phyloP scores from a whole-genome alignment of 441 rosid species.

The Corymbia calophylla region DNA sequence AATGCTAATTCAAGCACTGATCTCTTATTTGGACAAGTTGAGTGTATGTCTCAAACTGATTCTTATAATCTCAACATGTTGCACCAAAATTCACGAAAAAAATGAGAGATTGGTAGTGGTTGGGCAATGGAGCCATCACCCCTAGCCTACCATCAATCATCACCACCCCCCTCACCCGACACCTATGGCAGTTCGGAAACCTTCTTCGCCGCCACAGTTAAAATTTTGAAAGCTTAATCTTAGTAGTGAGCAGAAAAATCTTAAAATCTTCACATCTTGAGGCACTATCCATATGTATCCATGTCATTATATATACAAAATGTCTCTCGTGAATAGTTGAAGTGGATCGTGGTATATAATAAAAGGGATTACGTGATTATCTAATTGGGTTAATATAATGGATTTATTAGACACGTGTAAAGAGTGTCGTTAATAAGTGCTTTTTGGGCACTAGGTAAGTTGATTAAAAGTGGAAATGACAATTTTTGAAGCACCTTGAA shows the following conservation, averaged over 20 bases:
- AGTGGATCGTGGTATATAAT: neutral
- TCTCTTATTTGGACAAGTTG: too few relatives aligned
- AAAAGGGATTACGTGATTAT: fast-evolving
- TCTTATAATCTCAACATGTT: neutral
- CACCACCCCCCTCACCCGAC: neutral
- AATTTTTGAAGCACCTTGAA: too few relatives aligned
- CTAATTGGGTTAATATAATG: neutral
- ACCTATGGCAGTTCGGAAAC: fast-evolving
- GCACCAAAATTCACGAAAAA: neutral
- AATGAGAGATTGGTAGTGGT: neutral
- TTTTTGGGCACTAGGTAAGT: neutral
- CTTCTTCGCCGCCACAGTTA: neutral
- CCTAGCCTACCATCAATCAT: neutral
- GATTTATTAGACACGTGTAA: neutral
- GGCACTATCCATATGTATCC: neutral
- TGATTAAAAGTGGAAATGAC: neutral
- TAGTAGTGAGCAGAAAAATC: neutral
- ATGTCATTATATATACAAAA: too few relatives aligned
- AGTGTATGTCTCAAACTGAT: neutral
- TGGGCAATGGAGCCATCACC: neutral
- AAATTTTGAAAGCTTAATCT: neutral
- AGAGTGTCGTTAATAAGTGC: too few relatives aligned
- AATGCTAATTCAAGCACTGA: too few relatives aligned
- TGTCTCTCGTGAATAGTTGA: fast-evolving
- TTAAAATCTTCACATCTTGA: neutral